Evolutionary conservation across 768 basidiomycete genomes (phyloP), one percentile per base, ranked within the genome.

Genomic region (Boletales sp.): DNA sequence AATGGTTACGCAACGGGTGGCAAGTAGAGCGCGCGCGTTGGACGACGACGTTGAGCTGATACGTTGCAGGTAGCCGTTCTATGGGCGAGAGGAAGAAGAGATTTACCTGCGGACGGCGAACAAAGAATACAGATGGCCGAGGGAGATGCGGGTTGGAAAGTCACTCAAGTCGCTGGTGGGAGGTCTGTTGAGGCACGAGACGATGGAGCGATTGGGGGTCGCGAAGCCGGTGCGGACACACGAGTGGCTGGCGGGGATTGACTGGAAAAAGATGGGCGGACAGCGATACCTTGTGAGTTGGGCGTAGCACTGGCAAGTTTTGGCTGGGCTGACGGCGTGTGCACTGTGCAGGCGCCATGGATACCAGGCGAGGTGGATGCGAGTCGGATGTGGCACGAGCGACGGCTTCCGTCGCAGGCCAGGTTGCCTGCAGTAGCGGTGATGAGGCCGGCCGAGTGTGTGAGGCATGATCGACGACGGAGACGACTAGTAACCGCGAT

Each of bases 261-360:
- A 77, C 48, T 82, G 80, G 81, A 59, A 59, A 17, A 72, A 71
- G 57, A 72, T 82, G 65, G 55, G 68, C 11, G 57, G 61, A 1
- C 70, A 75, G 36, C 61, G 67, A 32, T 79, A 80, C 46, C 51
- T 74, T 30, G 82, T 82, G 59, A 41, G 79, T n/a, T n/a, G n/a
- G n/a, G n/a, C n/a, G n/a, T n/a, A n/a, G n/a, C n/a, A n/a, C n/a
- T n/a, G n/a, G n/a, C n/a, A n/a, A n/a, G n/a, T n/a, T n/a, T n/a
- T n/a, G n/a, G n/a, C 67, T 14, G 40, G 18, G 49, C 6, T 39
- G 36, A 39, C 28, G 28, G 40, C 21, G 53, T 48, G 5, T 28
- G 41, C n/a, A n/a, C n/a, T n/a, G 46, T 15, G 15, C 56, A 81
- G 78, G 73, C 78, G 31, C 77, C 79, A 9, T 69, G 67, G 59